Base-by-base conservation (phyloP, 2,329 filamentous ascomycete species). In the Ascochyta pisi region DNA sequence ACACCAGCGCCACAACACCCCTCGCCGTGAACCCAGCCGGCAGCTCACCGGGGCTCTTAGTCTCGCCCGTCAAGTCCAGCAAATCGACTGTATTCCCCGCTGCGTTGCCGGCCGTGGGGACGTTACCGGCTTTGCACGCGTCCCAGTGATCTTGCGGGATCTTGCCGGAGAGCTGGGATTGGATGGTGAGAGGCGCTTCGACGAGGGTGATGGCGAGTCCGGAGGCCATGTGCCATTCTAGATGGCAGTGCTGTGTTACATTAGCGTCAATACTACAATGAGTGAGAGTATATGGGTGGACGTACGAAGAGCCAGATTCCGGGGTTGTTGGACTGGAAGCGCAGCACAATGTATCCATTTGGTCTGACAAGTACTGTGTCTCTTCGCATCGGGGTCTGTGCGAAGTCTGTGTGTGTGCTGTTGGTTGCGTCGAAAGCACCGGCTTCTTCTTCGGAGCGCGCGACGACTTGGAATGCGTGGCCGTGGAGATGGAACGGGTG, bases 1-100 rank as follows among this genome's bases (percentile, higher is more conserved):
- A 91, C 2, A 88, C 87, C 63, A 95, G 76, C 10, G 91, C 91
- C 1, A 92, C 83, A 39, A 90, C 89, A 7, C 91, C 91, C 33
- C 83, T 82, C 0, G 86, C 73, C 0, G 88, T 91, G 71, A 93
- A 92, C 0, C 90, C 90, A 1, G 78, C 81, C 0, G 90, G 89
- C 15, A 94, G 69, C 39, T 77, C 80, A 0, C 73, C 74, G 0
- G 85, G 83, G 2, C 82, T 79, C 33, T 69, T 75, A 52, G 87
- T 88, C 71, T 89, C 67, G 8, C 73, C 73, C 0, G 15, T 61
- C 35, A 76, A 33, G 60, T 95, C 84, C 6, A 90, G 76, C 8
- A 85, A 76, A 62, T 94, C 76, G 0, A 75, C 71, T 0, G 84
- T 87, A 67, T 92, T 92, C 0, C 82, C 91, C 0, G 90, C 91